Conservation (phyloP, 2,329 filamentous ascomycete genomes). For the Ilyonectria destructans region DNA sequence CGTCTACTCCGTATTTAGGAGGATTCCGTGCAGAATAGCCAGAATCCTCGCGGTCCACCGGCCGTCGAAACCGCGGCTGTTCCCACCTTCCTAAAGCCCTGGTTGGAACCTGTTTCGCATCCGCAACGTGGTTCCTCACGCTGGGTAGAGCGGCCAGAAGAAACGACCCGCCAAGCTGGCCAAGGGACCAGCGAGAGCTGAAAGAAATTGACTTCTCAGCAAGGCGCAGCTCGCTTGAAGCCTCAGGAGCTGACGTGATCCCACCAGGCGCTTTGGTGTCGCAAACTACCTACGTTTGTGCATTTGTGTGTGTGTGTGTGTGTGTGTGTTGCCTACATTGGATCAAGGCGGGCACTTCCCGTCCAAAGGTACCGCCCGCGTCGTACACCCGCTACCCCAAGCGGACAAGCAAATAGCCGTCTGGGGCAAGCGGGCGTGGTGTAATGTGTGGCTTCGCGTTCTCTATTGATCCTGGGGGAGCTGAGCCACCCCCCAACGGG, state of each 20-base stretch:
- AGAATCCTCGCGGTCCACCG: slow-evolving; percentile 16
- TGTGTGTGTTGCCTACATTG: not conserved
- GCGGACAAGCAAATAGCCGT: slow-evolving; percentile 28
- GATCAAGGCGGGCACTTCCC: not conserved
- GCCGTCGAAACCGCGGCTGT: slow-evolving; percentile 15
- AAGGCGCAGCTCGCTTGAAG: slow-evolving; percentile 23
- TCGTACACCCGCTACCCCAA: slow-evolving; percentile 19
- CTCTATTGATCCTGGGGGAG: slow-evolving; percentile 8
- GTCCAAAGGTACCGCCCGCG: slow-evolving; percentile 1
- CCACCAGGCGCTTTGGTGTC: slow-evolving; percentile 10
- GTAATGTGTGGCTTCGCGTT: slow-evolving; percentile 29
- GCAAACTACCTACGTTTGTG: slow-evolving; percentile 16
- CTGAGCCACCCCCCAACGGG: slow-evolving; percentile 9
- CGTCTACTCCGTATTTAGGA: slow-evolving; percentile 3
- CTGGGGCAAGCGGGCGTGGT: slow-evolving; percentile 32
- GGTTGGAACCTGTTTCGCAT: slow-evolving; percentile 25
- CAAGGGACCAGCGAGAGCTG: not conserved
- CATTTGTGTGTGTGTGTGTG: slow-evolving; percentile 3
- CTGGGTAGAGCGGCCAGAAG: slow-evolving; percentile 12
- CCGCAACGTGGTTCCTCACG: slow-evolving; percentile 37
- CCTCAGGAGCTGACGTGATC: slow-evolving; percentile 32
- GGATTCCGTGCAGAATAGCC: slow-evolving; percentile 11
- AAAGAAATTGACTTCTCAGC: slow-evolving; percentile 11
- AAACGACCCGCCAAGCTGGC: slow-evolving; percentile 25
- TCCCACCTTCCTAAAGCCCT: not conserved